Conservation (phyloP, 768 basidiomycete species). For the Amyloporia xantha region DNA sequence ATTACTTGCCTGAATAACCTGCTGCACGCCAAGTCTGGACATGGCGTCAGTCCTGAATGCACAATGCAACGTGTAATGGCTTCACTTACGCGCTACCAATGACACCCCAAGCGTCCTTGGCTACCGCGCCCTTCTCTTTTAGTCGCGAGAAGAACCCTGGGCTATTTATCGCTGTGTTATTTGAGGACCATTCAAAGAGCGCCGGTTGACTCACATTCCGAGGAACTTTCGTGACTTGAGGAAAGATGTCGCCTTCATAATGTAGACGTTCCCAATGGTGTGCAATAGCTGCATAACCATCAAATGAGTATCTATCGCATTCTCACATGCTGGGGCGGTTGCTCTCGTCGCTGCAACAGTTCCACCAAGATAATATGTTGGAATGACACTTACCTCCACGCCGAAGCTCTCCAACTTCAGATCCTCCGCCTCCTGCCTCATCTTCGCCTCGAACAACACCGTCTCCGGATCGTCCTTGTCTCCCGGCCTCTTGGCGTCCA, state of each 20-base stretch:
- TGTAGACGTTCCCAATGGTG: conserved; percentile 87
- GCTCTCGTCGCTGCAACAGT: too few relatives aligned
- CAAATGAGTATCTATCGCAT: not conserved
- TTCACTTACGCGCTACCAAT: conserved; percentile 85
- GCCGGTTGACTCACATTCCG: conserved; percentile 58
- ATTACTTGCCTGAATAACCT: conserved; percentile 48
- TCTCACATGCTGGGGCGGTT: not conserved
- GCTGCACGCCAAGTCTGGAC: conserved; percentile 61
- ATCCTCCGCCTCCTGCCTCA: conserved; percentile 85
- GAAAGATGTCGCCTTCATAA: conserved; percentile 87
- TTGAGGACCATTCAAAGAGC: conserved; percentile 3
- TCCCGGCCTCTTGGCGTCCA: conserved; percentile 83
- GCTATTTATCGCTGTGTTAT: too few relatives aligned
- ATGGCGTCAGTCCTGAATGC: too few relatives aligned
- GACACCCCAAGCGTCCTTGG: conserved; percentile 96
- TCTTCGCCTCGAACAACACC: conserved; percentile 63
- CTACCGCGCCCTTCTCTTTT: conserved; percentile 89
- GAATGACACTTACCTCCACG: conserved; percentile 62
- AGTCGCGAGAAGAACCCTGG: conserved; percentile 89
- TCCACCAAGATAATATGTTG: too few relatives aligned
- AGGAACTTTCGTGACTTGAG: conserved; percentile 89
- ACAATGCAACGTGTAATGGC: conserved; percentile 4
- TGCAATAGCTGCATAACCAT: conserved; percentile 58
- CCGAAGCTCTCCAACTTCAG: conserved; percentile 97
- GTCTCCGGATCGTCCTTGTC: conserved; percentile 82